Conservation (phyloP, 1,139 yeast species). For the Candida albicans region DNA sequence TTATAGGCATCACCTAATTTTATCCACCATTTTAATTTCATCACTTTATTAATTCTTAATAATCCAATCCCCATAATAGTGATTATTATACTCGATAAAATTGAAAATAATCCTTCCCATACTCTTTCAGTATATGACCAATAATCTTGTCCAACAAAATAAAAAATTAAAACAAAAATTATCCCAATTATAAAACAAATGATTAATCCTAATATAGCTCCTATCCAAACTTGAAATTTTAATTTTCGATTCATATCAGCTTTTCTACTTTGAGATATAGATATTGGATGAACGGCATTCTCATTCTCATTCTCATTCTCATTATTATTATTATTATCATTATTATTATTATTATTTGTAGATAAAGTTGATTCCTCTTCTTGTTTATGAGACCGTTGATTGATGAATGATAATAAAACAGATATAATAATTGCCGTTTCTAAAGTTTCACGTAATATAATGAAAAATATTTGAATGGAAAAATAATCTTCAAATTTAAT, state of each 20-base stretch:
- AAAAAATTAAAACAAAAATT: conserved; percentile 72
- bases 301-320: too few relatives aligned
- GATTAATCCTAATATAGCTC: conserved; percentile 69
- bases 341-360: not conserved
- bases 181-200: conserved; percentile 79
- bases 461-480: conserved; percentile 80
- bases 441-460: conserved; percentile 80
- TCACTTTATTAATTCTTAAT: conserved; percentile 71
- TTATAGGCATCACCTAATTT: conserved; percentile 44
- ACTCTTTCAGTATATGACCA: conserved; percentile 82
- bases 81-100: conserved; percentile 76
- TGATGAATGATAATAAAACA: conserved; percentile 76
- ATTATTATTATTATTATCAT: not conserved
- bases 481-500: conserved; percentile 50
- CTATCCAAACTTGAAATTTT: conserved; percentile 78
- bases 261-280: too few relatives aligned
- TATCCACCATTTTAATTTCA: conserved; percentile 53
- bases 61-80: conserved; percentile 88
- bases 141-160: conserved; percentile 72
- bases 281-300: too few relatives aligned
- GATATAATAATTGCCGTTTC: conserved; percentile 89
- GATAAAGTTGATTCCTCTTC: not conserved
- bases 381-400: conserved; percentile 45
- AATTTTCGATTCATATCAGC: conserved; percentile 24
- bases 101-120: conserved; percentile 90